Conservation (phyloP, 164 flowering plant species). For the Liriodendron chinense region DNA sequence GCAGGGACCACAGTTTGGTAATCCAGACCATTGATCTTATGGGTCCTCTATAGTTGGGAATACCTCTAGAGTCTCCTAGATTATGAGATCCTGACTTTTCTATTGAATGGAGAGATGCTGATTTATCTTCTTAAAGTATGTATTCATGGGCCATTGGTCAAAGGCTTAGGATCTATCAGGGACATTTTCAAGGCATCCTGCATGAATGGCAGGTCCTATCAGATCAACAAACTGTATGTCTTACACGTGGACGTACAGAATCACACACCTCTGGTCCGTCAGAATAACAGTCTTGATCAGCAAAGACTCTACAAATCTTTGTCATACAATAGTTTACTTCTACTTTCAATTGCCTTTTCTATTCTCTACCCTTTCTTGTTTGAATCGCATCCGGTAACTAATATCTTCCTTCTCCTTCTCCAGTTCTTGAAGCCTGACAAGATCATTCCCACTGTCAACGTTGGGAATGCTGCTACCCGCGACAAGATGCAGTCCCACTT, state of each 20-base stretch:
- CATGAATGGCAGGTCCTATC: too few relatives aligned
- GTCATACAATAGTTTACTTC: not conserved
- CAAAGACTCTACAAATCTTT: too few relatives aligned
- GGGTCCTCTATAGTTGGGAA: not conserved
- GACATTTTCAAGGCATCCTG: too few relatives aligned
- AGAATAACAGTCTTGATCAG: too few relatives aligned
- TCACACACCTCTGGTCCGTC: too few relatives aligned
- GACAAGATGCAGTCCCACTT: slow-evolving; percentile 68
- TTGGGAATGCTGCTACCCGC: slow-evolving; percentile 53
- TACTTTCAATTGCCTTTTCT: not conserved
- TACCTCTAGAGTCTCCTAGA: not conserved
- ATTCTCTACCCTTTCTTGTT: too few relatives aligned
- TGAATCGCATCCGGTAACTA: not conserved
- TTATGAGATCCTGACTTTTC: not conserved
- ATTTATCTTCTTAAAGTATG: too few relatives aligned
- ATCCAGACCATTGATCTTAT: not conserved
- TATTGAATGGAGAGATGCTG: too few relatives aligned
- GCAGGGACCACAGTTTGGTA: not conserved
- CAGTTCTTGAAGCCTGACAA: slow-evolving; percentile 72
- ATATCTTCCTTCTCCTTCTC: slow-evolving; percentile 1
- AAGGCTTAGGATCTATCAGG: too few relatives aligned
- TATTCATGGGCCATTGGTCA: too few relatives aligned
- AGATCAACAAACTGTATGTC: too few relatives aligned
- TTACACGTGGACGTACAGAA: too few relatives aligned
- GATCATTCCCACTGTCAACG: slow-evolving; percentile 73